Evolutionary conservation across 768 basidiomycete species (phyloP), one percentile per base, ranked within the genome.

Genomic region (Pulveroboletus sp.): DNA sequence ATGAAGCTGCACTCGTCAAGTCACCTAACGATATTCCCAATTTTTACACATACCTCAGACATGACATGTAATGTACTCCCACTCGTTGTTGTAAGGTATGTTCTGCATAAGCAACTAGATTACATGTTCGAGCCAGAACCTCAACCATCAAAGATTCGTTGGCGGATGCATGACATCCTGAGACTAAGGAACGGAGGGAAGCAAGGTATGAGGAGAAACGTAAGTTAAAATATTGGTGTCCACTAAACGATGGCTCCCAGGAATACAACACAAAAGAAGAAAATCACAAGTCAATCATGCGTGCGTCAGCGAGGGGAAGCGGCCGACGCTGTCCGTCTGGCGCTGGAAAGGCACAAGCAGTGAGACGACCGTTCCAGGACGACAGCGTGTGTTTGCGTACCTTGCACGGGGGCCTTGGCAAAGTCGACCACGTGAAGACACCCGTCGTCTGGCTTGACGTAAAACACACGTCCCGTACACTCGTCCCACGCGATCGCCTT

Each of bases 401-500:
- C 65, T 56, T 67, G 62, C 12, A 58, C 49, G 2, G 69, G 71
- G 6, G 65, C 63, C 40, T 61, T 57, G 7, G 75, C 75, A 41
- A 78, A 76, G 57, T 84, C 82, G 48, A 78, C 58, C 29, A 83
- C 71, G 27, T 70, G 63, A 36, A 84, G 68, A 13, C 63, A 51
- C 4, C 66, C 46, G 24, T 73, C 73, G 8, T 72, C 57, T 12
- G 71, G 71, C 27, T 72, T 68, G 38, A 77, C 76, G 7, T 84
- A 65, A 55, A 79, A 78, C 13, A 85, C 70, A 32, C 83, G 72
- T 4, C 83, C 84, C 12, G 78, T 79, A 20, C 73, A 70, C 62
- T 86, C 84, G 52, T 87, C 85, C 81, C 81, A 87, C 7, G 79
- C 71, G 29, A 85, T 73, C 16, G 78, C 71, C n/a, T 66, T 63